A percentile compares a stretch with the other conserved stretches of the same genome.
Conservation (phyloP, 2,329 filamentous ascomycete species). For the Bertia moriformis region DNA sequence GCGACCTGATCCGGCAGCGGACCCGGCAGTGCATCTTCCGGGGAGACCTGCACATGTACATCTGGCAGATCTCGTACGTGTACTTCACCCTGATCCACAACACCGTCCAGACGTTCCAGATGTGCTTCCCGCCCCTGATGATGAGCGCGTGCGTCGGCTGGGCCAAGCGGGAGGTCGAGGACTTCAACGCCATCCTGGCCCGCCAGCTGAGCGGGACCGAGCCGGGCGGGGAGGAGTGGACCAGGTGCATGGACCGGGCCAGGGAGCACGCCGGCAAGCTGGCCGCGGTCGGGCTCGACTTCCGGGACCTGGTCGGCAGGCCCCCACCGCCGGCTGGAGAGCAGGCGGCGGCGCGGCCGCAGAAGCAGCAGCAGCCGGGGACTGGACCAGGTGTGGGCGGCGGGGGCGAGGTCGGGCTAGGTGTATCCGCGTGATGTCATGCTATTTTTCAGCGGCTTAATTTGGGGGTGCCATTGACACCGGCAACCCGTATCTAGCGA, state of each 20-base stretch:
- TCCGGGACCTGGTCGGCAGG: conserved; percentile 71
- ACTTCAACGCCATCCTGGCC: conserved; percentile 70
- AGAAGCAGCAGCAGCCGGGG: too few relatives aligned
- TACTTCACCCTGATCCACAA: conserved; percentile 92
- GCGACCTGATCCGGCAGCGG: conserved; percentile 64
- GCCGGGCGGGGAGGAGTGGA: conserved; percentile 61
- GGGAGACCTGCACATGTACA: conserved; percentile 80
- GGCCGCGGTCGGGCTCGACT: conserved; percentile 77
- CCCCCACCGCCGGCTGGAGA: conserved; percentile 32
- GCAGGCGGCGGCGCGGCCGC: conserved; percentile 8
- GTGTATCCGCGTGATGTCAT: conserved; percentile 18
- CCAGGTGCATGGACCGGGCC: conserved; percentile 68
- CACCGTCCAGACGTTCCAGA: conserved; percentile 77
- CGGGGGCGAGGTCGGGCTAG: too few relatives aligned
- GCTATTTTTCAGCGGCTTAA: too few relatives aligned
- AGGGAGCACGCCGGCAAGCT: conserved; percentile 69
- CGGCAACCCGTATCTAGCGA: too few relatives aligned
- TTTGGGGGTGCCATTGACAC: too few relatives aligned
- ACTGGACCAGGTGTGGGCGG: conserved; percentile 18
- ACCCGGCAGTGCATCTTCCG: conserved; percentile 83
- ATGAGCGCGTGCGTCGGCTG: conserved; percentile 94
- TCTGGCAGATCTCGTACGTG: conserved; percentile 87
- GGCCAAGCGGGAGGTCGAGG: conserved; percentile 90
- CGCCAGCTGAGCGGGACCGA: conserved; percentile 81
- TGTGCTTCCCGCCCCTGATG: conserved; percentile 70